Conservation (phyloP, 139 green algal genomes). For the Chlorella sorokiniana region DNA sequence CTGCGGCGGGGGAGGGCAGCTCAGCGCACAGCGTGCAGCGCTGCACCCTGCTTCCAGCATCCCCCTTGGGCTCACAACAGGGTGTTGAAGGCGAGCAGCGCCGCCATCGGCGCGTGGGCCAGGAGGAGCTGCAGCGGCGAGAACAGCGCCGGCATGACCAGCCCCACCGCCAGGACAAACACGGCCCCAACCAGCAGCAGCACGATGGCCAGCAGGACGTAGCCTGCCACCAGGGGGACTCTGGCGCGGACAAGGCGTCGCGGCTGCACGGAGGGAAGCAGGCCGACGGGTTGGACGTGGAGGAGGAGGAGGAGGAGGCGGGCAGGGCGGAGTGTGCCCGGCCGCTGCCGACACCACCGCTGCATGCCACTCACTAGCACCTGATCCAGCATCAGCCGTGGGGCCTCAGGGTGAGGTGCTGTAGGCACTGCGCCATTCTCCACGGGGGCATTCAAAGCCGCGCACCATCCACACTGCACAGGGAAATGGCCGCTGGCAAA, state of each 20-base stretch:
- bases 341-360: not conserved
- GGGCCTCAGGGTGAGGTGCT: not conserved
- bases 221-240: not conserved
- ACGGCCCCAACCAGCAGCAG: not conserved
- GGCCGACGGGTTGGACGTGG: too few species aligned
- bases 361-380: not conserved
- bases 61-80: not conserved
- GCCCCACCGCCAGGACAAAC: not conserved
- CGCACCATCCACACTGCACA: slow-evolving; percentile 30
- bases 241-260: not conserved
- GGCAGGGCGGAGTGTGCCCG: not conserved
- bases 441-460: not conserved
- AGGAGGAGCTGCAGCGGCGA: not conserved
- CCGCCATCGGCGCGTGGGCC: not conserved
- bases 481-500: not conserved
- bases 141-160: not conserved
- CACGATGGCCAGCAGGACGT: not conserved
- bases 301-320: too few species aligned
- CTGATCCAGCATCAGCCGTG: not conserved
- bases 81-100: slow-evolving; percentile 19
- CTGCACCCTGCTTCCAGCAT: not conserved
- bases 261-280: not conserved
- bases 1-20: not conserved
- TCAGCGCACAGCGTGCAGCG: not conserved
- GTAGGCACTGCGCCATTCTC: not conserved